phyloP scores from a whole-genome alignment of 306 rosid genomes.

The Citrullus mucosospermus region DNA sequence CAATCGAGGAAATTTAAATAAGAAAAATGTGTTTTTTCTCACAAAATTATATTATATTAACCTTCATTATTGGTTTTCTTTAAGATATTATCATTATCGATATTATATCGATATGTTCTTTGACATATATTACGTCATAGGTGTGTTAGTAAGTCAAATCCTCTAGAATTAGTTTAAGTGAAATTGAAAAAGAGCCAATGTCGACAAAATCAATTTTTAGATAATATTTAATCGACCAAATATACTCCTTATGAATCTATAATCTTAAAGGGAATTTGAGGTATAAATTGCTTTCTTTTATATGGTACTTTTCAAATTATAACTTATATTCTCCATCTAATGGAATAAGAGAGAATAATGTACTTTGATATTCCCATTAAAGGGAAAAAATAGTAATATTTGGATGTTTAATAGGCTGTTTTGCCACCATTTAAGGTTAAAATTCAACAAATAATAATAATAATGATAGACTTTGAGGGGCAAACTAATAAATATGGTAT shows the following conservation, averaged over 20 bases:
- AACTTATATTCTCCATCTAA: not conserved
- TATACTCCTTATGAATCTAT: too few species aligned
- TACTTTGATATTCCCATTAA: too few species aligned
- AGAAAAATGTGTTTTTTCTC: not conserved
- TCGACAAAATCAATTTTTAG: not conserved
- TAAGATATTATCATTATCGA: not conserved
- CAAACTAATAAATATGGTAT: not conserved
- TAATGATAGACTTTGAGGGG: not conserved
- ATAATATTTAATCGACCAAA: not conserved
- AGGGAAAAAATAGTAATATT: not conserved
- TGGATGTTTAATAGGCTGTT: not conserved
- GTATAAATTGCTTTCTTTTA: too few species aligned
- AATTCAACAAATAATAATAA: not conserved
- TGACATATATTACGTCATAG: not conserved
- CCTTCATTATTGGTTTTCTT: not conserved
- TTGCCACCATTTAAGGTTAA: not conserved
- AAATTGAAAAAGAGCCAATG: not conserved
- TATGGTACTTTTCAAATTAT: not conserved
- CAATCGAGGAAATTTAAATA: not conserved
- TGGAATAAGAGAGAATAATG: too few species aligned
- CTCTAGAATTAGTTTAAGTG: not conserved
- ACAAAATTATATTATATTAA: not conserved
- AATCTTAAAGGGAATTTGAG: too few species aligned
- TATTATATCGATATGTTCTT: not conserved
- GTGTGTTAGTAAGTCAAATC: not conserved